Evolutionary conservation across 208 protist genomes (phyloP).

Genomic region (Jaenimonas drosophilae): DNA sequence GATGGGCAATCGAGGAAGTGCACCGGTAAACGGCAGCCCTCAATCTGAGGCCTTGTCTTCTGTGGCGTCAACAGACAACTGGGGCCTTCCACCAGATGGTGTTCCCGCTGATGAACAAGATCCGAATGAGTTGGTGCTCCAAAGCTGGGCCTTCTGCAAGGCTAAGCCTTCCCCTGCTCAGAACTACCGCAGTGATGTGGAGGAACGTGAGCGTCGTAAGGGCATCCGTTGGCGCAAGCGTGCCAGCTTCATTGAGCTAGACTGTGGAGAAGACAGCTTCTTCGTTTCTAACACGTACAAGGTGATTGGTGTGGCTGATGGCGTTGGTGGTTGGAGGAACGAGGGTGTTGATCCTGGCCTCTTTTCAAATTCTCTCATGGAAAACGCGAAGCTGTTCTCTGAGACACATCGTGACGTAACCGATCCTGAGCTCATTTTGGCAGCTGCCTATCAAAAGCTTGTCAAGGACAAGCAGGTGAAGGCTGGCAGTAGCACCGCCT

Average conservation of each 20-base stretch:
- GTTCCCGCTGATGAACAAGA: conserved; percentile 55
- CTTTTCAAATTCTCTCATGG: conserved; percentile 87
- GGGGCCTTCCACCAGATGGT: conserved; percentile 70
- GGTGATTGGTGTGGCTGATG: conserved; percentile 87
- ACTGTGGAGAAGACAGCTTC: conserved; percentile 92
- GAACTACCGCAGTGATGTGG: conserved; percentile 75
- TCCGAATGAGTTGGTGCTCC: conserved; percentile 79
- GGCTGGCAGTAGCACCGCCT: conserved; percentile 87
- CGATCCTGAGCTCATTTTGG: conserved; percentile 81
- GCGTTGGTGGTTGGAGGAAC: conserved; percentile 85
- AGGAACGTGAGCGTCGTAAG: conserved; percentile 63
- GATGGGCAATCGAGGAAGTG: conserved; percentile 40
- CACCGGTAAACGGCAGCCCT: conserved; percentile 11
- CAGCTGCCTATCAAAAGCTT: conserved; percentile 69
- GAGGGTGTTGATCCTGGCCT: conserved; percentile 76
- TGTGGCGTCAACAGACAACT: conserved; percentile 16
- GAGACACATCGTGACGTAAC: conserved; percentile 71
- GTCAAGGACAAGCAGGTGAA: conserved; percentile 66
- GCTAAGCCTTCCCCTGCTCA: conserved; percentile 62
- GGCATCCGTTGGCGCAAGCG: conserved; percentile 76
- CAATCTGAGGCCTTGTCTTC: conserved; percentile 8
- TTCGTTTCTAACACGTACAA: conserved; percentile 89
- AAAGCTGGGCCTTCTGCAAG: conserved; percentile 89
- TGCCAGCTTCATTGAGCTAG: conserved; percentile 81
- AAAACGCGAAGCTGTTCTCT: conserved; percentile 80